Evolutionary conservation across 495 filamentous ascomycete species (phyloP).

Genomic region (Xylaria palmicola): DNA sequence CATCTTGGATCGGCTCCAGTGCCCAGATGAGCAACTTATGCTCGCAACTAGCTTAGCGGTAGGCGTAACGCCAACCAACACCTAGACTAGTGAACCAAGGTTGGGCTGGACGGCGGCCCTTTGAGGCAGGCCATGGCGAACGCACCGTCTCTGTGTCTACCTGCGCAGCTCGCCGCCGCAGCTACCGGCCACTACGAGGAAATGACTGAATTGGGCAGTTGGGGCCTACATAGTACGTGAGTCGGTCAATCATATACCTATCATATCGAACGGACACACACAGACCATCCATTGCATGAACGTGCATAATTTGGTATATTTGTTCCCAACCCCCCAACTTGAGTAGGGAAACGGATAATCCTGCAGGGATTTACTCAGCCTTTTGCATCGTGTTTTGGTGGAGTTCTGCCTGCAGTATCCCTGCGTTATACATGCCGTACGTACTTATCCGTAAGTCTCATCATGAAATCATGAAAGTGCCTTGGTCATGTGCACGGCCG

Average conservation of each 20-base stretch:
- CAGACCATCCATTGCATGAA: constrained; percentile 6
- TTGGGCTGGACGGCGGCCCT: too few species aligned
- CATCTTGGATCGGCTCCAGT: neutral
- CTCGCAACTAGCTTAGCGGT: neutral
- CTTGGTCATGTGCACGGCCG: neutral
- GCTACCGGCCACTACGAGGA: too few species aligned
- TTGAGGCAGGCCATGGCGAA: neutral
- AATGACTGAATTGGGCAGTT: neutral
- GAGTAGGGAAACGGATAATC: neutral
- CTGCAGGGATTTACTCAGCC: neutral
- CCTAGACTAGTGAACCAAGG: neutral
- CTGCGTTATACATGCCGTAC: neutral
- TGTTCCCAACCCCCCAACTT: neutral
- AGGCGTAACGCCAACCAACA: neutral
- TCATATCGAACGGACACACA: too few species aligned
- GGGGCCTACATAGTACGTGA: neutral
- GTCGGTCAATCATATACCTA: neutral
- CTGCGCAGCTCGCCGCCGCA: too few species aligned
- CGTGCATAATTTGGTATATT: constrained; percentile 1
- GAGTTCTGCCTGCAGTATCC: constrained; percentile 2
- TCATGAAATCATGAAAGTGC: neutral
- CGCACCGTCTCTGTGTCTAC: neutral
- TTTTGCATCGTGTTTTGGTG: neutral
- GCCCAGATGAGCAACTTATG: neutral
- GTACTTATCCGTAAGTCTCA: neutral